These are phyloP conservation scores for Grosmannia penicillata DNA, from an alignment of 2,329 filamentous ascomycete genomes.

Conservation along the genomic window DNA sequence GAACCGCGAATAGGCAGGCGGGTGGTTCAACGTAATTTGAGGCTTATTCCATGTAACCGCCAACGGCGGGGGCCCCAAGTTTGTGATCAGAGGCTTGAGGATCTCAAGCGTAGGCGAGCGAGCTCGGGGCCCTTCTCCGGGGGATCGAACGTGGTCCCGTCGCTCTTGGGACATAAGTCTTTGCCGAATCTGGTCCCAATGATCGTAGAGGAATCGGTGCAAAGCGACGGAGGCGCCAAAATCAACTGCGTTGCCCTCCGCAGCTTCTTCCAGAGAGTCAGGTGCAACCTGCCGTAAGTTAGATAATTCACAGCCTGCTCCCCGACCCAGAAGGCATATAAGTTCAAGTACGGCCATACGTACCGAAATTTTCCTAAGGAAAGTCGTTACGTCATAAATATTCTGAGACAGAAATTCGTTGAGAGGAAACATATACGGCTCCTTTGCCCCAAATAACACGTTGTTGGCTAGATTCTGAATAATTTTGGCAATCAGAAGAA, in stretches of 20 bases:
- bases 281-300: constrained; percentile 26
- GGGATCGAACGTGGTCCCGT: constrained; percentile 38
- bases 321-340: background rate
- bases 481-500: constrained; percentile 56
- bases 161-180: constrained; percentile 46
- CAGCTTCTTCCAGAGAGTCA: constrained; percentile 24
- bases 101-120: constrained; percentile 44
- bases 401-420: constrained; percentile 56
- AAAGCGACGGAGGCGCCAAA: constrained; percentile 58
- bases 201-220: constrained; percentile 55
- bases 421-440: constrained; percentile 57
- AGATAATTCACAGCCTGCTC: constrained; percentile 7
- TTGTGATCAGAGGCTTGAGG: constrained; percentile 46
- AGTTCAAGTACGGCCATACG: constrained; percentile 12
- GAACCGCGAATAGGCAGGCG: constrained; percentile 51
- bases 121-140: constrained; percentile 34
- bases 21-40: constrained; percentile 46
- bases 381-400: constrained; percentile 52
- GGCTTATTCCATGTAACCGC: constrained; percentile 57
- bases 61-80: constrained; percentile 51
- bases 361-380: constrained; percentile 53
- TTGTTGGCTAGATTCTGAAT: constrained; percentile 61
- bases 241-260: constrained; percentile 40
- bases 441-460: constrained; percentile 56
- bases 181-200: constrained; percentile 56